Evolutionary conservation across 305 asterid species (phyloP).

Genomic region (Fraxinus baroniana): DNA sequence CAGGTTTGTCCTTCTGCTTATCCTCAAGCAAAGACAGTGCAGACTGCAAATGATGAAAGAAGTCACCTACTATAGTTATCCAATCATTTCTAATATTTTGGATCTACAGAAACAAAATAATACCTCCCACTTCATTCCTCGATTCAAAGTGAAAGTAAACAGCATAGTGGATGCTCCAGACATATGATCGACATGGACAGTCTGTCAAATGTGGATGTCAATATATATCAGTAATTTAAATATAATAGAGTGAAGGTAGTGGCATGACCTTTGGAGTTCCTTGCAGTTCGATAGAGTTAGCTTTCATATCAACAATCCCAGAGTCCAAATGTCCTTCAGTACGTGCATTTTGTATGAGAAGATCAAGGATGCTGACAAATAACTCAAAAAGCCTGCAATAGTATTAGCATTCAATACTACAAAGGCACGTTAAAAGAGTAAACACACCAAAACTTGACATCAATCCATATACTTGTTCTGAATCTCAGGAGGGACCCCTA

Average conservation of each 20-base stretch:
- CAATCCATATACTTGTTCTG: constrained; percentile 69
- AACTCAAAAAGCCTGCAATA: constrained; percentile 88
- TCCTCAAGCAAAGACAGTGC: constrained; percentile 80
- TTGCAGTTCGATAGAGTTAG: constrained; percentile 69
- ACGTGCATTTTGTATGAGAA: constrained; percentile 72
- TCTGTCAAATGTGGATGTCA: constrained; percentile 57
- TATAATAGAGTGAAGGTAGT: constrained; percentile 8
- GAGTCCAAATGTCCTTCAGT: constrained; percentile 92
- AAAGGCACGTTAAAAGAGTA: constrained; percentile 6
- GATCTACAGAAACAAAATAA: constrained; percentile 9
- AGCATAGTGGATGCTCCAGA: constrained; percentile 90
- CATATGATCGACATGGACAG: constrained; percentile 85
- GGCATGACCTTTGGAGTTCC: constrained; percentile 76
- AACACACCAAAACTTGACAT: constrained; percentile 18
- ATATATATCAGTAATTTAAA: background rate
- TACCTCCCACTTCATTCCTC: constrained; percentile 99
- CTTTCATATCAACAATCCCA: constrained; percentile 91
- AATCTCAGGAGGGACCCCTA: constrained; percentile 88
- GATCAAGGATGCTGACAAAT: constrained; percentile 80
- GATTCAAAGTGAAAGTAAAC: constrained; percentile 85
- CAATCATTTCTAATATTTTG: background rate
- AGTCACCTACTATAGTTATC: background rate
- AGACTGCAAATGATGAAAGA: constrained; percentile 46
- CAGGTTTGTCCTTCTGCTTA: constrained; percentile 63
- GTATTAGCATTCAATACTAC: constrained; percentile 34